Base-by-base conservation (phyloP, 768 basidiomycete genomes). In the Mycena metata region DNA sequence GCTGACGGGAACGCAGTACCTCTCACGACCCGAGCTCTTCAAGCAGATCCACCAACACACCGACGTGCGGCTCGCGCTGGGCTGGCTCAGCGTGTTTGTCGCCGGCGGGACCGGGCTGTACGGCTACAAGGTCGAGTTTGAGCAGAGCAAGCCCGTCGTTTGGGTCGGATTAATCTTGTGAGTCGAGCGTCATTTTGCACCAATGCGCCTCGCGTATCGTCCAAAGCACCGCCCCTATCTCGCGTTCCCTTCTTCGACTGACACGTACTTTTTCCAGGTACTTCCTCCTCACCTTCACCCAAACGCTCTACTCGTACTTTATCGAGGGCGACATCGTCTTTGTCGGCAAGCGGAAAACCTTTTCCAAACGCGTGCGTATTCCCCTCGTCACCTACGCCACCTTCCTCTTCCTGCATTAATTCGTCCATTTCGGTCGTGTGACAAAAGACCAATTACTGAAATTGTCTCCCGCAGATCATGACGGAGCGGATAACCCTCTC, bases 41-140 rank as follows among this genome's bases (percentile, higher is more conserved):
- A 93, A 92, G 67, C 93, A 93, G 76, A 95, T 90, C 42, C 87
- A 96, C 79, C 83, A 88, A 47, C 96, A 98, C 73, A 95, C 94
- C 2, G 96, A 98, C 75, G 90, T 98, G 13, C 90, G 94, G 55
- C 86, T 99, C 47, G 89, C 82, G 0, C 85, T 98, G 15, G 97
- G 97, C 33, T 98, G 95, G 93, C 81, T 90, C 17, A 89, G 92
- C 69, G 92, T 96, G 52, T 85, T 96, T 66, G 85, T 96, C 17
- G 95, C 96, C 23, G 87, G 86, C 49, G 91, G 87, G 15, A 95
- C 94, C 33, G 92, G 91, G 39, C 83, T 94, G 47, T 97, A 97
- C 74, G 94, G 95, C 39, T 95, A 91, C 80, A 91, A 92, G 74
- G 82, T 91, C 50, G 92, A 93, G n/a, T 99, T 97, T 77, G 94